Evolutionary conservation across 2,329 filamentous ascomycete genomes (phyloP).

Genomic region (Seiridium unicorne): DNA sequence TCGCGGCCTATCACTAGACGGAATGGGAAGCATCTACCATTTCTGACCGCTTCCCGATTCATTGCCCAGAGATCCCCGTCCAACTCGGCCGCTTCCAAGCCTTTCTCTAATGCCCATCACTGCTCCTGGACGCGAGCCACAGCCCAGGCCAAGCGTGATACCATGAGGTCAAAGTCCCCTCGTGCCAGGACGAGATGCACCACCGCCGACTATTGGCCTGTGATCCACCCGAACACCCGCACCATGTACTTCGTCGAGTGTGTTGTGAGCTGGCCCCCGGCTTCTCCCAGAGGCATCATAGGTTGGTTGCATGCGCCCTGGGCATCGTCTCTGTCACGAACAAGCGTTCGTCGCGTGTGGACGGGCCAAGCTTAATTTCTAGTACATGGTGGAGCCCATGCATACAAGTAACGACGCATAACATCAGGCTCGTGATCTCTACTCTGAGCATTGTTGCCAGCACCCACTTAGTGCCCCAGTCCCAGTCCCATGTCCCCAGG

Average conservation of each 20-base stretch:
- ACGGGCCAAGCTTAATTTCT: background rate
- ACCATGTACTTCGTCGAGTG: background rate
- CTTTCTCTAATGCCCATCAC: background rate
- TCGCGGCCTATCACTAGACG: background rate
- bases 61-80: background rate
- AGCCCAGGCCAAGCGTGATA: background rate
- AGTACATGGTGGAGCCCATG: conserved; percentile 3
- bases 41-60: background rate
- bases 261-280: background rate
- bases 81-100: background rate
- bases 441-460: background rate
- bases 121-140: background rate
- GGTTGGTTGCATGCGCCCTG: conserved; percentile 2
- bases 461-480: background rate
- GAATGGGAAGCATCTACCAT: background rate
- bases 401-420: background rate
- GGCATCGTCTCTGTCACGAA: background rate
- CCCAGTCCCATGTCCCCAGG: background rate
- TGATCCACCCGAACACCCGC: background rate
- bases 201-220: background rate
- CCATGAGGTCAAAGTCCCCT: background rate
- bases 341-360: conserved; percentile 4
- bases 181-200: background rate
- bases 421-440: conserved; percentile 3
- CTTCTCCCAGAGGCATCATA: background rate